Evolutionary conservation across 768 basidiomycete genomes (phyloP).

Genomic region (Boletus bicolor): DNA sequence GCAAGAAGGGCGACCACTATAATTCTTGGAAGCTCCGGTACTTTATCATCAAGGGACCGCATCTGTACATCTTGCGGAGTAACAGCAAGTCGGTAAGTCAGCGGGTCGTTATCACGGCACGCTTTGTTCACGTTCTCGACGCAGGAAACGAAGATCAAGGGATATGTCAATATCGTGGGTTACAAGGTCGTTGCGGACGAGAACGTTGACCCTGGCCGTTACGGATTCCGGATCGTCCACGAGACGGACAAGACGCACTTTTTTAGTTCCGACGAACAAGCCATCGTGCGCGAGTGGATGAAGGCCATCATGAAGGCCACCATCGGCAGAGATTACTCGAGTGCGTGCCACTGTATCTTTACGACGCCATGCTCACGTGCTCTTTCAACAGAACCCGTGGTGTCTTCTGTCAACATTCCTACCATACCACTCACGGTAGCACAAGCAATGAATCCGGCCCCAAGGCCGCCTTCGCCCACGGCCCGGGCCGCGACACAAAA

Average conservation of each 20-base stretch:
- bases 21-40: conserved; percentile 91
- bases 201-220: conserved; percentile 86
- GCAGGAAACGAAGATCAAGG: conserved; percentile 93
- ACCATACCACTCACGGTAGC: conserved; percentile 94
- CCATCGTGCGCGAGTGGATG: conserved; percentile 94
- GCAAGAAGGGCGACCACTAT: conserved; percentile 92
- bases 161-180: conserved; percentile 88
- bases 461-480: conserved; percentile 89
- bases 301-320: conserved; percentile 99
- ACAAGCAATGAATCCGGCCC: conserved; percentile 94
- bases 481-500: conserved; percentile 86
- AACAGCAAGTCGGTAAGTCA: conserved; percentile 49
- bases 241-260: conserved; percentile 82
- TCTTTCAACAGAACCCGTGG: conserved; percentile 68
- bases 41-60: conserved; percentile 88
- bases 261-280: conserved; percentile 90
- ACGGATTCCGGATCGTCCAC: conserved; percentile 93
- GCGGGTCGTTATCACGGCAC: not conserved
- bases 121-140: not conserved
- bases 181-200: conserved; percentile 94
- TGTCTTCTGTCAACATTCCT: conserved; percentile 95
- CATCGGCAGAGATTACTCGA: conserved; percentile 88
- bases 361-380: not conserved
- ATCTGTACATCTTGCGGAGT: conserved; percentile 84
- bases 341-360: conserved; percentile 44